Base-by-base conservation (phyloP, 2,329 filamentous ascomycete species). In the Delphinella strobiligena region DNA sequence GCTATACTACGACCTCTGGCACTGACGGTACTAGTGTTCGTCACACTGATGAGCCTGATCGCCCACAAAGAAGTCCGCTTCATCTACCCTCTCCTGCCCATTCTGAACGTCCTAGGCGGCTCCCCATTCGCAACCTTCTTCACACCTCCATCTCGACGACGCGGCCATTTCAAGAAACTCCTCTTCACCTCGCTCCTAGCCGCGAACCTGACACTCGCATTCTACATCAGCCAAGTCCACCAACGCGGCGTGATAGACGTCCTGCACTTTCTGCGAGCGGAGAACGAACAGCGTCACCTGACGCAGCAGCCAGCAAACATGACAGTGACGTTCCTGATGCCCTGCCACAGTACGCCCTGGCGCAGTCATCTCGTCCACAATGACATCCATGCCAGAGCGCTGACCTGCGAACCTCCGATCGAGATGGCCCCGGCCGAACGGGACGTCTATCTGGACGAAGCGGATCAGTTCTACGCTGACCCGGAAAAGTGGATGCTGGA, bases 51-150 rank as follows among this genome's bases (percentile, higher is more conserved):
- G 24, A 93, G 85, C 1, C 55, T 83, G 34, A 83, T 96, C 49
- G 78, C 86, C 1, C 91, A 98, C 64, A 98, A 98, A 60, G 91
- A 98, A 68, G 84, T 94, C 51, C 85, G 91, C 53, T 98, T 98
- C 66, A 83, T 96, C 49, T 94, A 93, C 53, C 89, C 91, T 1
- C 72, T 98, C 14, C 72, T 96, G 2, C 89, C 91, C 1, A 72
- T 80, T n/a, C 71, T 98, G 5, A 85, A 91, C 56, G 66, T 94
- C 46, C 67, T 96, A 30, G 76, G 83, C 1, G 85, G 86, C 0
- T 73, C 76, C 0, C 70, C 77, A 2, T 61, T 84, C 12, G 66
- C 74, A 2, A 59, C 66, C 7, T 87, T 84, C 63, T 86, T 89
- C 57, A 30, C 66, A 41, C 61, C 48, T 37, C 51, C 51, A 42